phyloP scores from a whole-genome alignment of 352 stramenopile species.

The Pythium biforme region DNA sequence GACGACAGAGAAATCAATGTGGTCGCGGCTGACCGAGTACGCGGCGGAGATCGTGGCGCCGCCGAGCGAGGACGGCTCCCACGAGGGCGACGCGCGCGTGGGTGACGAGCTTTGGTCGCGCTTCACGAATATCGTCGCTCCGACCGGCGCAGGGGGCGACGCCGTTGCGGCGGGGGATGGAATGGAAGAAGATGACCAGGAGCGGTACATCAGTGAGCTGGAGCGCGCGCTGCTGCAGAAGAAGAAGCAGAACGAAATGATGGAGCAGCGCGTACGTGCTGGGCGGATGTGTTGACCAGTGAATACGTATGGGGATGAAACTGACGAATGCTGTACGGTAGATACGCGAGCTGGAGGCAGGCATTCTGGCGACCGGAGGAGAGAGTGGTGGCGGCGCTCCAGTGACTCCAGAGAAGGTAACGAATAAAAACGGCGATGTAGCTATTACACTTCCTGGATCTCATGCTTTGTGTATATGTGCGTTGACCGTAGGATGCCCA shows the following conservation, averaged over 20 bases:
- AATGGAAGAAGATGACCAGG: constrained; percentile 58
- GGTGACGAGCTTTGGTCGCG: constrained; percentile 23
- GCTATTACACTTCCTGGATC: too few relatives aligned
- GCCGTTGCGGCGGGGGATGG: constrained; percentile 20
- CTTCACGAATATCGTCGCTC: constrained; percentile 25
- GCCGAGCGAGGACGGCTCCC: constrained; percentile 30
- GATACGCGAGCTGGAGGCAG: constrained; percentile 29
- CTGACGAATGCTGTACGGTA: constrained; percentile 4
- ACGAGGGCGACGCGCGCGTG: constrained; percentile 8
- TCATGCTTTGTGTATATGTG: neutral
- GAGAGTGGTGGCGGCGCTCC: neutral
- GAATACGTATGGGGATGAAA: neutral
- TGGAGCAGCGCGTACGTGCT: constrained; percentile 43
- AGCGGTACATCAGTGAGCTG: constrained; percentile 78
- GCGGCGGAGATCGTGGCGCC: constrained; percentile 68
- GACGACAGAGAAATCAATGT: constrained; percentile 35
- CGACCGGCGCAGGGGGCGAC: neutral
- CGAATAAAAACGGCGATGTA: too few relatives aligned
- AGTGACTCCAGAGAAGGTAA: constrained; percentile 17
- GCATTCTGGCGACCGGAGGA: neutral
- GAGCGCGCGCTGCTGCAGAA: constrained; percentile 68
- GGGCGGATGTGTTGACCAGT: neutral
- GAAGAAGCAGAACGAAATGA: constrained; percentile 69
- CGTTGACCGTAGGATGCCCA: neutral
- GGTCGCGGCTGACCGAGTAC: constrained; percentile 62